Evolutionary conservation across 371 early-diverging fungal species (phyloP).

Genomic region (Mortierella sp.): DNA sequence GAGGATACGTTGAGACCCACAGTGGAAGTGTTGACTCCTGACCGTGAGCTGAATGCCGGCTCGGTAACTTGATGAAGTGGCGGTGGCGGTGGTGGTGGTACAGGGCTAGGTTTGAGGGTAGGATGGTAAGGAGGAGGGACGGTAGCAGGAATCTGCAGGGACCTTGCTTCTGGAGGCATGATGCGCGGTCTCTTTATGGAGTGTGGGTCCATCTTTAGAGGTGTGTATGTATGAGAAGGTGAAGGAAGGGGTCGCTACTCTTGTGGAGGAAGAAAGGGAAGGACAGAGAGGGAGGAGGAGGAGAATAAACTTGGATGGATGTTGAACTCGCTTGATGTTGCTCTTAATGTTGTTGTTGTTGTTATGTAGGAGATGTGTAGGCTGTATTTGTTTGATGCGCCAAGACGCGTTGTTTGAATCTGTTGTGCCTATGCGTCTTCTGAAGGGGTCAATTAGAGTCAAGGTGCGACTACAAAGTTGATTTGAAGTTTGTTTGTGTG

Average conservation of each 20-base stretch:
- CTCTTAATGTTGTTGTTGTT: background rate
- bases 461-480: background rate
- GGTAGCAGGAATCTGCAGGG: background rate
- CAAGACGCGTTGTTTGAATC: background rate
- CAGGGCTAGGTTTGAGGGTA: background rate
- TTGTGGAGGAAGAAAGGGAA: too few species aligned
- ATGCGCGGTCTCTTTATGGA: slow-evolving; percentile 46
- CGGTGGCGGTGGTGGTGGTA: background rate
- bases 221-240: background rate
- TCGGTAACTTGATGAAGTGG: background rate
- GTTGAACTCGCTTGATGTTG: background rate
- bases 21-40: slow-evolving; percentile 9
- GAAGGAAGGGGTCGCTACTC: background rate
- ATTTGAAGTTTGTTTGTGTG: background rate
- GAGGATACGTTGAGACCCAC: slow-evolving; percentile 22
- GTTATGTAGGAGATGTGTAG: background rate
- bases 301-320: background rate
- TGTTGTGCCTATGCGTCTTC: background rate
- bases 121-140: background rate
- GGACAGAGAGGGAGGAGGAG: background rate
- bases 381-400: background rate
- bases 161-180: slow-evolving; percentile 29
- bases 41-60: background rate
- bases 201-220: slow-evolving; percentile 33
- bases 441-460: background rate